Conservation (phyloP, 345 rosid genomes). For the Combretum micranthum region DNA sequence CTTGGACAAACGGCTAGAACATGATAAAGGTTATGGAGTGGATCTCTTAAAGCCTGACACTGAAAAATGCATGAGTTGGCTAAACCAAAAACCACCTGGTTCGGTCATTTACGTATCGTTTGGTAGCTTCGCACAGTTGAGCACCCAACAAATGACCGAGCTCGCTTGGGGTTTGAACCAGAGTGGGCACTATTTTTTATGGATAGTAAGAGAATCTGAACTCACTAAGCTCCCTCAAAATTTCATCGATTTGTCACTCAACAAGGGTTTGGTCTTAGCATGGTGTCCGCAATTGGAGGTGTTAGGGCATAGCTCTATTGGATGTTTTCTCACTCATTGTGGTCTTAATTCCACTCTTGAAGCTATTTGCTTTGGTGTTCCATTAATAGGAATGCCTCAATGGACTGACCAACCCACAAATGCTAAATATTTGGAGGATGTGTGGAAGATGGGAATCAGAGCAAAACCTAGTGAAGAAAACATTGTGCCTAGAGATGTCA, state of each 20-base stretch:
- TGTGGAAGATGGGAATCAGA: background rate
- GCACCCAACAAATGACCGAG: constrained; percentile 14
- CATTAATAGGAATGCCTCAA: background rate
- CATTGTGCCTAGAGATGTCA: background rate
- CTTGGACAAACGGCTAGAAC: constrained; percentile 11
- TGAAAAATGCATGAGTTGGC: constrained; percentile 1
- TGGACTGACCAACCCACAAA: background rate
- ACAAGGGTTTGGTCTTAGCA: background rate
- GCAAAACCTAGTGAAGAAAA: background rate
- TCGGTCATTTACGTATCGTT: constrained; percentile 15
- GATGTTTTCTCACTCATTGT: constrained; percentile 13
- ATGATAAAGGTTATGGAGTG: constrained; percentile 9
- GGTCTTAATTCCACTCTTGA: constrained; percentile 12
- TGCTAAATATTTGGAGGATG: background rate
- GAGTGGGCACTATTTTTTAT: constrained; percentile 2
- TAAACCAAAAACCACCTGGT: background rate
- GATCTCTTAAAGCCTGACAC: constrained; percentile 5
- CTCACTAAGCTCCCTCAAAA: constrained; percentile 3
- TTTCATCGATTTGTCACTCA: background rate
- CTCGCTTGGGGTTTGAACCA: constrained; percentile 12
- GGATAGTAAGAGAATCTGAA: constrained; percentile 14
- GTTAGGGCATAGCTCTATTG: constrained; percentile 4
- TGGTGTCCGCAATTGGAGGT: constrained; percentile 15
- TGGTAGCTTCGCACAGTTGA: constrained; percentile 9
- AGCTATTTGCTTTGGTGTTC: constrained; percentile 11